Evolutionary conservation across 1,139 yeast genomes (phyloP).

Genomic region (Hanseniaspora gamundiae): DNA sequence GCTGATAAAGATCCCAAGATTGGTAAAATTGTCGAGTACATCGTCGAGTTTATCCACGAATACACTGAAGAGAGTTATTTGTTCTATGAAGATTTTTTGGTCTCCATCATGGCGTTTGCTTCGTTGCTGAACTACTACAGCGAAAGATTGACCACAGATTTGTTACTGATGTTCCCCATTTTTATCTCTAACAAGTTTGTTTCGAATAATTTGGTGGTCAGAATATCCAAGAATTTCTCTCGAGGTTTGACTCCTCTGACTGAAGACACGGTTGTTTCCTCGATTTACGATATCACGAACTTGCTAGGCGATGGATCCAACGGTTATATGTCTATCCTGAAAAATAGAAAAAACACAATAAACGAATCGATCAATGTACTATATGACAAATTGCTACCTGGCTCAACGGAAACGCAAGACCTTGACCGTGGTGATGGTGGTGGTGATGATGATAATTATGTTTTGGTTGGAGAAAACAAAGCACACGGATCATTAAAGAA

Average conservation of each 20-base stretch:
- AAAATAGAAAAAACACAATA: constrained; percentile 4
- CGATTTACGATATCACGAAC: constrained; percentile 75
- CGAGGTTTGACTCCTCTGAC: constrained; percentile 32
- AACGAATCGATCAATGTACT: constrained; percentile 1
- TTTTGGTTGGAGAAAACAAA: no score
- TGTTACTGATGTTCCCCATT: constrained; percentile 23
- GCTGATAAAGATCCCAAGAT: background rate
- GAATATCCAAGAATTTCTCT: constrained; percentile 31
- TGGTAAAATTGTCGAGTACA: background rate
- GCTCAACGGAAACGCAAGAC: no score
- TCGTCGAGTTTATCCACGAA: constrained; percentile 3
- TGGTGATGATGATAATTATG: no score
- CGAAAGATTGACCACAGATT: constrained; percentile 20
- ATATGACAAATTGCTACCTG: no score
- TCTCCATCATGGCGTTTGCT: constrained; percentile 11
- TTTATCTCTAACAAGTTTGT: constrained; percentile 22
- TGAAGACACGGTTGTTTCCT: constrained; percentile 78
- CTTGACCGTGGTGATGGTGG: no score
- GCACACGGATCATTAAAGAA: constrained; percentile 7
- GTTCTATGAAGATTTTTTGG: constrained; percentile 3
- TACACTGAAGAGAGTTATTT: constrained; percentile 4
- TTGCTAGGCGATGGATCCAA: constrained; percentile 32
- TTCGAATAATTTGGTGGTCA: constrained; percentile 17
- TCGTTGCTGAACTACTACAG: constrained; percentile 22
- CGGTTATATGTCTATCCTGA: constrained; percentile 2